Percentiles rank a stretch among this genome's conserved stretches.
phyloP scores from a whole-genome alignment of 2,329 filamentous ascomycete genomes.

The Penicillium sp. region DNA sequence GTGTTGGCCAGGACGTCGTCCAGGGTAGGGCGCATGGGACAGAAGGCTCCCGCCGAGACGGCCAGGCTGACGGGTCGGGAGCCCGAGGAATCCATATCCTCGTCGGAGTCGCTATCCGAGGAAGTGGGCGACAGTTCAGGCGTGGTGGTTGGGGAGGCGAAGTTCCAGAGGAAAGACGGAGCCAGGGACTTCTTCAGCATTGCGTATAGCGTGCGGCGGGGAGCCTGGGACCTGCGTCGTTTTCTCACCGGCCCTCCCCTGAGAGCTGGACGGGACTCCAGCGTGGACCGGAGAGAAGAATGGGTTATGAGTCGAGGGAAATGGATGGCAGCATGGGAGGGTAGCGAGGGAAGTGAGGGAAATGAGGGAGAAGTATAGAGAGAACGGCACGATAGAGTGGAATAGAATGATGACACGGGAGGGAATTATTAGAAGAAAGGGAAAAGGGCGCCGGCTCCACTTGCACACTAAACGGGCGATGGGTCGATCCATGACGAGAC shows the following conservation, averaged over 20 bases:
- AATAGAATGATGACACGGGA: background rate
- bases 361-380: too few relatives aligned
- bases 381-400: slow-evolving; percentile 1
- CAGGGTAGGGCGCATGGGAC: slow-evolving; percentile 65
- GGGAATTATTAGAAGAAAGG: slow-evolving; percentile 5
- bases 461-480: slow-evolving; percentile 24
- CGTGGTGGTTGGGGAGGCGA: slow-evolving; percentile 45
- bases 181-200: slow-evolving; percentile 40
- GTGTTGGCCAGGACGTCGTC: slow-evolving; percentile 84
- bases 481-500: slow-evolving; percentile 20
- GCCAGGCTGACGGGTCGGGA: slow-evolving; percentile 46
- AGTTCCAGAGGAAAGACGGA: slow-evolving; percentile 38
- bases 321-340: slow-evolving; percentile 1
- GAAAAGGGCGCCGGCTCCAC: slow-evolving; percentile 8
- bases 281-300: slow-evolving; percentile 12
- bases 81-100: slow-evolving; percentile 43
- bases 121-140: slow-evolving; percentile 45
- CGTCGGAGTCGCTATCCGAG: slow-evolving; percentile 45
- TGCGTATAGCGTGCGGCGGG: slow-evolving; percentile 33
- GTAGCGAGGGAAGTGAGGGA: background rate
- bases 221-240: slow-evolving; percentile 16
- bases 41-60: slow-evolving; percentile 39
- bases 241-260: slow-evolving; percentile 26
- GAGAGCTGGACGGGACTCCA: slow-evolving; percentile 20
- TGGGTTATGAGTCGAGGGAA: slow-evolving; percentile 13